Base-by-base conservation (phyloP, 1,139 yeast genomes). In the Candida sp. region DNA sequence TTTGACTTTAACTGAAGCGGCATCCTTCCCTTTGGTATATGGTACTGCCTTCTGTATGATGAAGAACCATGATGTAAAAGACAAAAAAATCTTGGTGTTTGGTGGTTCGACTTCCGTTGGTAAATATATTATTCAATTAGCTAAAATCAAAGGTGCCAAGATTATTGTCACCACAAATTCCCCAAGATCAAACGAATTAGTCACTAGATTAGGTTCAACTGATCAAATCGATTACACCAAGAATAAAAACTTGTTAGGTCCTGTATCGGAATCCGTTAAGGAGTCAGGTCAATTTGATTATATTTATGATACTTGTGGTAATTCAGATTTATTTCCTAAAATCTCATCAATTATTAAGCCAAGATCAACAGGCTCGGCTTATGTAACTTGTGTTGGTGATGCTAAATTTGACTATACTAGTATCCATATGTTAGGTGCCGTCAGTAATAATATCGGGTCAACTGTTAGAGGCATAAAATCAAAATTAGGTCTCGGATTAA, bases 31-130 rank as follows among this genome's bases (percentile, higher is more conserved):
- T 42, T 57, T 76, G 53, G 75, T 81, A 25, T 74, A 79, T 47
- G 83, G 84, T 5, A 70, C 89, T 1, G 88, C 89, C 19, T 5
- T 70, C 89, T 1, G 88, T 89, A 56, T 79, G 43, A 57, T 81
- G 39, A 61, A 61, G 43, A 47, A 41, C 4, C 40, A 48, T 3
- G 42, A 40, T 9, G 40, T 48, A 7, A 40, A 44, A 21, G 40
- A 45, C 36, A 47, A 46, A 22, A 65, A 65, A 47, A 75, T 86
- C 1, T 65, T 87, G 40, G 69, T 87, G 34, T 69, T 85, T 46
- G 96, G 96, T 36, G 93, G 86, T 11, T 80, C 87, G 4, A 79
- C 95, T 1, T 70, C 84, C 11, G 86, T 85, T 5, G 95, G 93
- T 2, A 61, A 80, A 47, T 75, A 70, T 63, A 73, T 77, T 3